Percentiles rank a stretch among this genome's conserved stretches.
These are phyloP conservation scores for Lasiosphaeriaceae sp. DNA, from an alignment of 495 filamentous ascomycete genomes.

Conservation along the genomic window DNA sequence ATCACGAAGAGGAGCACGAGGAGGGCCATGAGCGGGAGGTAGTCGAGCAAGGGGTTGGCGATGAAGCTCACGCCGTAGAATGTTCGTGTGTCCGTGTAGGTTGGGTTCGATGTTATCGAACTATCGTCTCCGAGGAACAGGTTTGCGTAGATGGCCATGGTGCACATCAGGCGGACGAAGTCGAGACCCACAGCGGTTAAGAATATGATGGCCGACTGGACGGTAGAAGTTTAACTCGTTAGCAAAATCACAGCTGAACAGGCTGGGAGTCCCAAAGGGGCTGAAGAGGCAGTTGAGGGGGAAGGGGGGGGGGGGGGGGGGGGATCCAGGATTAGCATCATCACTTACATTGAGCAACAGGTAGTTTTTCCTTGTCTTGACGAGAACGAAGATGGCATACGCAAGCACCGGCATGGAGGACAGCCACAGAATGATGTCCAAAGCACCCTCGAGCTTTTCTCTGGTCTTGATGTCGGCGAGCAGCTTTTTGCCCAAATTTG, in stretches of 20 bases:
- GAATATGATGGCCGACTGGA: conserved; percentile 12
- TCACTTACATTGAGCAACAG: conserved; percentile 9
- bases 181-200: conserved; percentile 13
- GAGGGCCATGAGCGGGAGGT: conserved; percentile 12
- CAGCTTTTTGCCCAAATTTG: not conserved
- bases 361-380: conserved; percentile 3
- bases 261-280: too few relatives aligned
- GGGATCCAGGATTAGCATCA: not conserved
- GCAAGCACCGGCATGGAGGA: conserved; percentile 8
- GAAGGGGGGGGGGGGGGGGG: too few relatives aligned
- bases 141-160: conserved; percentile 8
- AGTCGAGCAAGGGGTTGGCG: conserved; percentile 13
- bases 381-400: conserved; percentile 5
- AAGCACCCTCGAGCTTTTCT: not conserved
- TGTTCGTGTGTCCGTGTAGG: not conserved
- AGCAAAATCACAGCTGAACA: too few relatives aligned
- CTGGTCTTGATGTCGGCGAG: not conserved
- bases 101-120: not conserved
- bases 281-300: too few relatives aligned
- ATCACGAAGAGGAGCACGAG: conserved; percentile 17
- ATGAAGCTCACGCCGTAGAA: not conserved
- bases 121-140: not conserved
- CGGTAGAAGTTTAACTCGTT: not conserved
- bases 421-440: conserved; percentile 18
- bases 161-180: conserved; percentile 9